These are phyloP conservation scores for Heritiera fomes DNA, from an alignment of 345 rosid species.

Conservation along the genomic window DNA sequence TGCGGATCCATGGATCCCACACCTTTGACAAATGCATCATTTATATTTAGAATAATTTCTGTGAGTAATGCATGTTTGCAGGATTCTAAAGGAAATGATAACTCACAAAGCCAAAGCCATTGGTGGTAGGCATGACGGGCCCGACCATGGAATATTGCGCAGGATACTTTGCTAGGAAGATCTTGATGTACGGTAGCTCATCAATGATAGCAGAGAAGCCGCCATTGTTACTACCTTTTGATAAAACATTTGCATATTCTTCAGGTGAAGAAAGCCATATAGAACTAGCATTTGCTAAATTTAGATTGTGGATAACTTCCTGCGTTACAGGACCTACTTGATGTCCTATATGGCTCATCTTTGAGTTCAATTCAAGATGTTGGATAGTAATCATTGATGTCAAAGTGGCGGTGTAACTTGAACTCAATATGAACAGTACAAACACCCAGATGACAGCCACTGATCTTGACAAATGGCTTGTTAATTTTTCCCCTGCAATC, in stretches of 20 bases:
- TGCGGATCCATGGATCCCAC: too few species aligned
- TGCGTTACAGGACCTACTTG: not conserved
- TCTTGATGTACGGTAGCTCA: constrained; percentile 34
- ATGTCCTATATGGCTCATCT: not conserved
- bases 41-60: too few species aligned
- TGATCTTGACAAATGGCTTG: too few species aligned
- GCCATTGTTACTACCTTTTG: constrained; percentile 23
- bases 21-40: too few species aligned
- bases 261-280: not conserved
- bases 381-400: constrained; percentile 40
- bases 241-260: not conserved
- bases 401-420: constrained; percentile 45
- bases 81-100: not conserved
- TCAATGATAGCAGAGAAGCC: constrained; percentile 37
- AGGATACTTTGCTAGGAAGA: constrained; percentile 24
- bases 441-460: constrained; percentile 10
- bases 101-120: constrained; percentile 53
- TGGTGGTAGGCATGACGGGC: constrained; percentile 22
- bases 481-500: too few species aligned
- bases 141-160: constrained; percentile 29
- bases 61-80: too few species aligned
- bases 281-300: not conserved
- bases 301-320: not conserved
- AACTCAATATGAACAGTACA: constrained; percentile 37
- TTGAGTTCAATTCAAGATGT: constrained; percentile 24